Evolutionary conservation across 2,329 filamentous ascomycete species (phyloP), one percentile per base, ranked within the genome.

Genomic region (Cadophora sp.): DNA sequence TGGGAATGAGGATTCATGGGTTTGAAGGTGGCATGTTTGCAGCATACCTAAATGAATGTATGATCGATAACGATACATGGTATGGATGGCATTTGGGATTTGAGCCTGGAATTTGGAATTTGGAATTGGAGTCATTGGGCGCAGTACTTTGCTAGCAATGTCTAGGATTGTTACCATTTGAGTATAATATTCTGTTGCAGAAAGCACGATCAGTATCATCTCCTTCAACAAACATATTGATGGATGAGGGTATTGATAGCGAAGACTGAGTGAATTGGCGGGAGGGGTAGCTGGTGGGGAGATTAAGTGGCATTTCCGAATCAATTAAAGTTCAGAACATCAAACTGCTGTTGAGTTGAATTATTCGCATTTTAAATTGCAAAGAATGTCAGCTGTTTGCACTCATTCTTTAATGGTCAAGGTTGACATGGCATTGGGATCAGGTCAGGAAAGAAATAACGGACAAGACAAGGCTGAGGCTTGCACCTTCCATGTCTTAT

Each of bases 401-500:
- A 16, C 16, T 19, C 14, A 43, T 43, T 43, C 14, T 16, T 8
- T 11, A 11, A 34, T 34, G 31, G 31, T 34, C 14, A 37, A 37
- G 8, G 34, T 37, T 37, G 34, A 37, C 7, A 37, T 9, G 34
- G 7, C 34, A 9, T 37, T n/a, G n/a, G n/a, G n/a, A n/a, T n/a
- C n/a, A n/a, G n/a, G n/a, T n/a, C n/a, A n/a, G n/a, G n/a, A n/a
- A n/a, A n/a, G n/a, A n/a, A n/a, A n/a, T n/a, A n/a, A n/a, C n/a
- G n/a, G n/a, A n/a, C n/a, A n/a, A 48, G 43, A 58, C 56, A 43
- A 59, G 56, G 34, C 56, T 59, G 56, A 26, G 34, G 56, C 34
- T 34, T 43, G 56, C 22, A 7, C 56, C 34, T 16, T 16, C 37
- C 31, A 40, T 26, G 56, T 59, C 56, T 59, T 59, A 59, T 59